Conservation (phyloP, 2,329 filamentous ascomycete species). For the Fusarium stilboides region DNA sequence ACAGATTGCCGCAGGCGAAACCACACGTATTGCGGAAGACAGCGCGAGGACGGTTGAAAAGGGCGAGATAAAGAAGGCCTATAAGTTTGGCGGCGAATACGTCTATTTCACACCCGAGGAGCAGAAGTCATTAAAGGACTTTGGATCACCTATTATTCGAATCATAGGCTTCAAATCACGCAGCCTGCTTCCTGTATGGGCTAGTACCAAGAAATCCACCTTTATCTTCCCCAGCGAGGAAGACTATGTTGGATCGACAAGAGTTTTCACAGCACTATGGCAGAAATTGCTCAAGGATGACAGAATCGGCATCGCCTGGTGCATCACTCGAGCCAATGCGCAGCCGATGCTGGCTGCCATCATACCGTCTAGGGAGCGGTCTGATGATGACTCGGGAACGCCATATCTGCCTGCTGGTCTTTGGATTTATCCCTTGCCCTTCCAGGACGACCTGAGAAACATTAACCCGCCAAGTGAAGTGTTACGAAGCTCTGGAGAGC, state of each 20-base stretch:
- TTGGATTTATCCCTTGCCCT: constrained; percentile 91
- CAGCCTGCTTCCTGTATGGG: constrained; percentile 83
- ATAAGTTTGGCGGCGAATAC: constrained; percentile 94
- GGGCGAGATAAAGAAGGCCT: constrained; percentile 88
- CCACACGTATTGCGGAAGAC: constrained; percentile 82
- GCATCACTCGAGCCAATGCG: constrained; percentile 84
- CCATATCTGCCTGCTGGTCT: constrained; percentile 85
- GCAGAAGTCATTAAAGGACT: constrained; percentile 81
- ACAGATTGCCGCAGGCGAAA: constrained; percentile 83
- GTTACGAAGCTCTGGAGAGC: constrained; percentile 73
- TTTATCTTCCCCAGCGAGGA: constrained; percentile 97
- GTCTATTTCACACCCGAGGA: constrained; percentile 90
- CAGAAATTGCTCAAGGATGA: constrained; percentile 85
- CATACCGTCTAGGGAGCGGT: constrained; percentile 78
- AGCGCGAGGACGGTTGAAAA: constrained; percentile 84
- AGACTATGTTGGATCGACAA: constrained; percentile 89
- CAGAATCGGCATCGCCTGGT: constrained; percentile 92
- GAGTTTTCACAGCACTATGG: constrained; percentile 92
- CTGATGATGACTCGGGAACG: constrained; percentile 75
- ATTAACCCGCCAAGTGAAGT: constrained; percentile 73
- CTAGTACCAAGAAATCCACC: constrained; percentile 85
- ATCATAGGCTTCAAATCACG: constrained; percentile 95
- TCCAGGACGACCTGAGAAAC: constrained; percentile 87
- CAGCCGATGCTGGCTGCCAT: constrained; percentile 85
- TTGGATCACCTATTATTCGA: constrained; percentile 85